A percentile compares a stretch with the other conserved stretches of the same genome.
These are phyloP conservation scores for Firmiana major DNA, from an alignment of 345 rosid species.

Conservation along the genomic window DNA sequence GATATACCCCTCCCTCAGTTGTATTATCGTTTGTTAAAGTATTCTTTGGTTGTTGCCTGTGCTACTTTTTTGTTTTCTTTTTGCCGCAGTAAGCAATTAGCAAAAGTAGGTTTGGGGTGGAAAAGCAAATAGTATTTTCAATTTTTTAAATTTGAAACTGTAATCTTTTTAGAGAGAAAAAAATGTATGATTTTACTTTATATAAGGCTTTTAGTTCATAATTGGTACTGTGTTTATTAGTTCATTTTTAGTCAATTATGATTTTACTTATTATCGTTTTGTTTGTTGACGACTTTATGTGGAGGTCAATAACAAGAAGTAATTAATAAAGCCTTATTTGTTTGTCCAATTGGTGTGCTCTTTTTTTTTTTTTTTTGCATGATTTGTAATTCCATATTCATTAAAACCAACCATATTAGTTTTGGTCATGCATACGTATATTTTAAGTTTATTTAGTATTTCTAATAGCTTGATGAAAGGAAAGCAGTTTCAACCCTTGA, in stretches of 20 bases:
- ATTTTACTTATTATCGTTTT: too few species aligned
- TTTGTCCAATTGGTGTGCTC: neutral
- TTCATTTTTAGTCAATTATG: neutral
- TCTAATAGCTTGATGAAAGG: neutral
- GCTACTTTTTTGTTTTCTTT: neutral
- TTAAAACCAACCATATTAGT: neutral
- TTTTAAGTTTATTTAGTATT: neutral
- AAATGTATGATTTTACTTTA: neutral
- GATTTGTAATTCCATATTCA: neutral
- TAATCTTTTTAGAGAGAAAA: neutral
- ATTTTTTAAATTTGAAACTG: neutral
- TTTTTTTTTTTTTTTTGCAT: neutral
- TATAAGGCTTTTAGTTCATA: neutral
- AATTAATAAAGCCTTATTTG: neutral
- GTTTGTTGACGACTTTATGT: neutral
- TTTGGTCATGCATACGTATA: neutral
- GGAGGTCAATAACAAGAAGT: neutral
- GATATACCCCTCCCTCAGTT: neutral
- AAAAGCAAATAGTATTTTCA: neutral
- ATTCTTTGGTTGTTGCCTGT: neutral
- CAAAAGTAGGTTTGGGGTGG: neutral
- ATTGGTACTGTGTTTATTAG: neutral
- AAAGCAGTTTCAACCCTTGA: too few species aligned
- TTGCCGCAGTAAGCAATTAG: neutral
- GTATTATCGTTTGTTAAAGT: neutral